Base-by-base conservation (phyloP, 768 basidiomycete species). In the Pleurotus tuber-regium region DNA sequence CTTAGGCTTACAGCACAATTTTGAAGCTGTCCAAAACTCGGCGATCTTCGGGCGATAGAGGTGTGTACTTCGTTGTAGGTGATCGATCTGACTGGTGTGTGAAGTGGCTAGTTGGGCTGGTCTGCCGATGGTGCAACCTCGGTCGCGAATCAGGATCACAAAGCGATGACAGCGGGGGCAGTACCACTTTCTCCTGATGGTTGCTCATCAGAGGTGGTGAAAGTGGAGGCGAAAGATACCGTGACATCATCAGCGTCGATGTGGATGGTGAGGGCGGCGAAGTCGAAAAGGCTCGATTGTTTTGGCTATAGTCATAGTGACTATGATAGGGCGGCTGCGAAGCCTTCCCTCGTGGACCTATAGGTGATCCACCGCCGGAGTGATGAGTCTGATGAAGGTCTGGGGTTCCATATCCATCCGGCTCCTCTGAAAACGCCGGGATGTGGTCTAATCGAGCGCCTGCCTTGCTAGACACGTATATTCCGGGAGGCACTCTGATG, bases 391-490 rank as follows among this genome's bases (percentile, higher is more conserved):
- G 71, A 16, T 76, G 71, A 35, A n/a, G 35, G n/a, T 48, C 46
- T 48, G 31, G 30, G 46, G 46, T n/a, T 19, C 46, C 46, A 21
- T 69, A 60, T 2, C 64, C 57, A 43, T 77, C 75, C 53, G 68
- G 68, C 24, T 78, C 77, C 52, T 78, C 77, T 24, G 75, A 75
- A 43, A 71, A 69, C 36, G 75, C 71, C 4, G 75, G 70, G 56
- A 67, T 70, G 4, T 74, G 70, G 56, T 79, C 77, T 25, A 66
- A 62, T 50, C 71, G 66, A 19, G 67, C 55, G 57, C 67, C 68
- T 23, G 77, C 66, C 67, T 87, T 88, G 61, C 82, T 86, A 54
- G 86, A 88, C 36, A 80, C 72, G 61, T 87, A 90, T n/a, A 90
- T 69, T 2, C 86, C 84, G 51, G 78, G 77, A 3, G 88, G 87